A percentile compares a stretch with the other conserved stretches of the same genome.
Conservation (phyloP, 805 yeast species). For the Candida rishiriensis region DNA sequence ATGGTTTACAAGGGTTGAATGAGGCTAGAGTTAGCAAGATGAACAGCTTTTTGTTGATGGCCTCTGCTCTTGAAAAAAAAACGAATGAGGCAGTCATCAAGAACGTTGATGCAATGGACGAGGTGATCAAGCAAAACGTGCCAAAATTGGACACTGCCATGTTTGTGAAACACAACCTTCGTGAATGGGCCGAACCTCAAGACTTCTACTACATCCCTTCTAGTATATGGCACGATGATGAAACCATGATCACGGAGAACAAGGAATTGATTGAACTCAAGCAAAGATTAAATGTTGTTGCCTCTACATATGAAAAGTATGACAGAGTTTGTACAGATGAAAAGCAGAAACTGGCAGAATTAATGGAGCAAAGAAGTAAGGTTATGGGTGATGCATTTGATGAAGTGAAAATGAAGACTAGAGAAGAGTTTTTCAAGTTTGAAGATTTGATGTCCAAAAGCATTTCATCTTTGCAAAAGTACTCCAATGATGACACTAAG, state of each 20-base stretch:
- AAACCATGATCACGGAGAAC: conserved; percentile 54
- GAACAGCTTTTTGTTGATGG: conserved; percentile 63
- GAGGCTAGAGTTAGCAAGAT: conserved; percentile 70
- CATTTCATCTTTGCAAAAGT: conserved; percentile 50
- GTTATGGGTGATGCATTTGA: conserved; percentile 28
- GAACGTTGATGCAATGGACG: conserved; percentile 42
- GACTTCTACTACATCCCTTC: conserved; percentile 86
- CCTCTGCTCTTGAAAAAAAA: conserved; percentile 54
- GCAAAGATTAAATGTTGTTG: conserved; percentile 40
- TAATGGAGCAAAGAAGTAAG: conserved; percentile 32
- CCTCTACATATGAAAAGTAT: conserved; percentile 34
- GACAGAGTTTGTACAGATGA: conserved; percentile 42
- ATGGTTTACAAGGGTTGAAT: conserved; percentile 76
- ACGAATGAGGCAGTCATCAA: conserved; percentile 42
- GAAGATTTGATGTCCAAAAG: conserved; percentile 52
- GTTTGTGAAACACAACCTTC: conserved; percentile 84
- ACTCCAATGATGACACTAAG: conserved; percentile 66
- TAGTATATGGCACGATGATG: conserved; percentile 97
- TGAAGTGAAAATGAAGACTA: conserved; percentile 36
- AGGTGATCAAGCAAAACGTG: conserved; percentile 61
- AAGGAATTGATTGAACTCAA: conserved; percentile 56
- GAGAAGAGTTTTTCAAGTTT: conserved; percentile 35
- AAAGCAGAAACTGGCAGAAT: conserved; percentile 45
- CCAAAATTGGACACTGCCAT: conserved; percentile 78
- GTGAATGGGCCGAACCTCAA: conserved; percentile 76